phyloP scores from a whole-genome alignment of 345 rosid species.

The Microcos paniculata region DNA sequence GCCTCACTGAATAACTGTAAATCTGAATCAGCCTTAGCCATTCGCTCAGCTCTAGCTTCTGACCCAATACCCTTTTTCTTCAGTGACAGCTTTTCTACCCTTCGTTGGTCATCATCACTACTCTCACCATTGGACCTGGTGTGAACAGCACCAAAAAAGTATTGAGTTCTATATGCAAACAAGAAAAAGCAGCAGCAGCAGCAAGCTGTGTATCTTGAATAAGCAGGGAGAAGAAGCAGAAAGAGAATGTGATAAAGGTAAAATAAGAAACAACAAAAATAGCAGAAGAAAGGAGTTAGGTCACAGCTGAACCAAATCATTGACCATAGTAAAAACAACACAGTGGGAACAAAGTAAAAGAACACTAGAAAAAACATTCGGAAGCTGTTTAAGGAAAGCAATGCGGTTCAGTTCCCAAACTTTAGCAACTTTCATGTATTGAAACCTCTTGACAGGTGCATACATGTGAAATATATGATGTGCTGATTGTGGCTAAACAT shows the following conservation, averaged over 20 bases:
- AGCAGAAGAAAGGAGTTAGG: neutral
- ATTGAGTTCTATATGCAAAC: constrained; percentile 11
- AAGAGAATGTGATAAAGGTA: neutral
- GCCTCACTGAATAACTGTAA: constrained; percentile 69
- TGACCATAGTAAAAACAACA: neutral
- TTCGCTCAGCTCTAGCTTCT: constrained; percentile 77
- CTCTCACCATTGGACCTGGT: constrained; percentile 48
- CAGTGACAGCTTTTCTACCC: constrained; percentile 73
- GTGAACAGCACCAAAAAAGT: constrained; percentile 4
- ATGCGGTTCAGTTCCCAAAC: neutral
- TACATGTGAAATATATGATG: neutral
- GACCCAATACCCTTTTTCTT: constrained; percentile 93
- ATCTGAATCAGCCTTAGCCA: constrained; percentile 76
- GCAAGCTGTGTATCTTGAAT: neutral
- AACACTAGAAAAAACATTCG: neutral
- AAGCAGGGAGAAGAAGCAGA: neutral
- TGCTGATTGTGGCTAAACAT: neutral
- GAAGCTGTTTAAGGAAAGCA: neutral
- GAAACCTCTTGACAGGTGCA: neutral
- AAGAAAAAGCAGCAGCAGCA: constrained; percentile 6
- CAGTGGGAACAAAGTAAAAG: neutral
- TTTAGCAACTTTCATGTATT: neutral
- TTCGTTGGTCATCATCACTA: constrained; percentile 65
- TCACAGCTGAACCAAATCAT: neutral
- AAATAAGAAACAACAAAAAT: neutral